Evolutionary conservation across 345 rosid genomes (phyloP), one percentile per base, ranked within the genome.

Genomic region (Aegle marmelos): DNA sequence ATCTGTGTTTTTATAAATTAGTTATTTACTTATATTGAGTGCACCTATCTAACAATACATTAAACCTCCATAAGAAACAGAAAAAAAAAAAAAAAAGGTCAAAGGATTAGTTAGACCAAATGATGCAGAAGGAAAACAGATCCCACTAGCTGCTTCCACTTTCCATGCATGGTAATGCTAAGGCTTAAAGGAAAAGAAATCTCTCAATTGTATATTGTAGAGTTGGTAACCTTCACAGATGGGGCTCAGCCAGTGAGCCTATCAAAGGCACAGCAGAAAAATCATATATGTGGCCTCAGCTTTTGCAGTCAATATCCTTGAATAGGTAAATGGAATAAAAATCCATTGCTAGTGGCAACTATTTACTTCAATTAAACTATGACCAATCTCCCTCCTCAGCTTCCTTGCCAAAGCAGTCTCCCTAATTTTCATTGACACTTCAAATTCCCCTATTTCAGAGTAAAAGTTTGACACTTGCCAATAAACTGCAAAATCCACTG

Each of bases 401-500:
- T 86, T 88, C 79, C 90, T 91, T 73, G 87, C 81, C 56, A 80
- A 79, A 57, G 87, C 89, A 75, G 68, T 78, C 83, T 90, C 92
- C 76, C 91, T 88, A 65, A 88, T 73, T 73, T 82, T 84, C 82
- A 81, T 78, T 24, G 97, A 82, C 60, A 82, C 48, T 68, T 89
- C 90, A 79, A 80, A 90, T 65, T 91, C 92, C 79, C 97, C 90
- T 17, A 87, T 85, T 62, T 88, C 91, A 79, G 90, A 85, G 80
- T 87, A 90, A 83, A 93, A 95, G 78, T 85, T 90, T 0, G 97
- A 89, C 67, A 91, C 91, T 74, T 91, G 95, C 76, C 86, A 74
- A 73, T 68, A 79, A 79, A 91, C 84, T 70, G 91, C 84, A 48
- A 88, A 89, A 79, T 88, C 87, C 27, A 85, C 86, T 34, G 88